phyloP scores from a whole-genome alignment of 2,329 filamentous ascomycete species.

The Raffaelea ambrosiae region DNA sequence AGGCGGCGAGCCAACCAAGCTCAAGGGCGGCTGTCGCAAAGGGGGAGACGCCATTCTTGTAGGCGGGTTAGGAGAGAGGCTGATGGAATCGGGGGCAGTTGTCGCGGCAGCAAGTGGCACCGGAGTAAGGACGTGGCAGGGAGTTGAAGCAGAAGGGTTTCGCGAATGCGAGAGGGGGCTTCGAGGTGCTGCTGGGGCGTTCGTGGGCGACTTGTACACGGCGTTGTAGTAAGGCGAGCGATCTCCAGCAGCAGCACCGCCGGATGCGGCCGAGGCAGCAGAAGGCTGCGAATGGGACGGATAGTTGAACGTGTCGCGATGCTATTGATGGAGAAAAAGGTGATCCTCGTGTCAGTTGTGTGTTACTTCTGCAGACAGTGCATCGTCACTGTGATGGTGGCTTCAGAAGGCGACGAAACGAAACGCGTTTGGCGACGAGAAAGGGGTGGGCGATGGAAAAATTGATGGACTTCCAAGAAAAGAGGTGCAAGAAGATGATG shows the following conservation, averaged over 20 bases:
- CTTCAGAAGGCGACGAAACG: neutral
- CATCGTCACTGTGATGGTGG: conserved; percentile 2
- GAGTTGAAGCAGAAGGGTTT: conserved; percentile 15
- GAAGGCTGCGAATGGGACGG: conserved; percentile 20
- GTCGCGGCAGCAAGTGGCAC: neutral
- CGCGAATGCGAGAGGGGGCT: conserved; percentile 41
- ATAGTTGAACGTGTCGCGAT: conserved; percentile 43
- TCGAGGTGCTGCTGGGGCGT: conserved; percentile 34
- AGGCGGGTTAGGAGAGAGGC: conserved; percentile 28
- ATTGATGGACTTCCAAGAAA: neutral
- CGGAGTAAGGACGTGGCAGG: neutral
- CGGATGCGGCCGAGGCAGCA: conserved; percentile 18
- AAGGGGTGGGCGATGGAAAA: neutral
- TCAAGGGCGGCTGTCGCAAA: conserved; percentile 32
- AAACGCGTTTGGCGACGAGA: neutral
- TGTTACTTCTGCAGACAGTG: neutral
- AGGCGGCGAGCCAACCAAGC: conserved; percentile 24
- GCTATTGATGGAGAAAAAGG: conserved; percentile 23
- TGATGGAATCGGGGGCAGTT: conserved; percentile 12
- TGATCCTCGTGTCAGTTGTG: conserved; percentile 8
- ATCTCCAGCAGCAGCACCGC: conserved; percentile 27
- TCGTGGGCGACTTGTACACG: conserved; percentile 39
- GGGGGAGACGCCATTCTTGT: conserved; percentile 39
- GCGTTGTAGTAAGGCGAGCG: conserved; percentile 37
- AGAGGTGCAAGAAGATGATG: conserved; percentile 8